Evolutionary conservation across 164 flowering plant genomes (phyloP).

Genomic region (Brasenia schreberi): DNA sequence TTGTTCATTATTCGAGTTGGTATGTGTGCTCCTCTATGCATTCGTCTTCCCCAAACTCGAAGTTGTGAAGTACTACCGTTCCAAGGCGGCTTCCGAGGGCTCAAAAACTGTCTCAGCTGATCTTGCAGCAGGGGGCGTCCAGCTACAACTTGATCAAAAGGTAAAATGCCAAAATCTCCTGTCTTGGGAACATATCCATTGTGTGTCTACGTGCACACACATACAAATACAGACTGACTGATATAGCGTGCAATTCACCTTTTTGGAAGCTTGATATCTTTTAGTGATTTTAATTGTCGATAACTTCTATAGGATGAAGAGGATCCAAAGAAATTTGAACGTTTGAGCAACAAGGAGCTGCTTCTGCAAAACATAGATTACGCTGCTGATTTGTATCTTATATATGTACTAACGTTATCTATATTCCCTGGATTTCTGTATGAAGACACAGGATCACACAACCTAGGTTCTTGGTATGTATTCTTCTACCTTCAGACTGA

Average conservation of each 20-base stretch:
- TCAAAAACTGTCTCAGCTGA: constrained; percentile 14
- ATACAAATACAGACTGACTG: not conserved
- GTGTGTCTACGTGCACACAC: not conserved
- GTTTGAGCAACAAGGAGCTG: constrained; percentile 32
- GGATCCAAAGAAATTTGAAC: constrained; percentile 10
- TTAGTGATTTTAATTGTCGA: not conserved
- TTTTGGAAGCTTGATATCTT: not conserved
- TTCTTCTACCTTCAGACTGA: not conserved
- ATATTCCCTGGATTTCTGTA: constrained; percentile 53
- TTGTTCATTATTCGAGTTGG: constrained; percentile 10
- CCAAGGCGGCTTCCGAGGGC: constrained; percentile 16
- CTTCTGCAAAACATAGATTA: constrained; percentile 37
- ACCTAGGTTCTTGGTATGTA: constrained; percentile 37
- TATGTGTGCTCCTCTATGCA: constrained; percentile 13
- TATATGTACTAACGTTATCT: constrained; percentile 44
- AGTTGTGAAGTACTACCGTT: constrained; percentile 12
- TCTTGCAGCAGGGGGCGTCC: constrained; percentile 12
- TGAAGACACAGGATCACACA: constrained; percentile 47
- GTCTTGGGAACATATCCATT: too few relatives aligned
- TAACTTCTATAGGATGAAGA: constrained; percentile 13
- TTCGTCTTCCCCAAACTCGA: constrained; percentile 13
- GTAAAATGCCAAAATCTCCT: too few relatives aligned
- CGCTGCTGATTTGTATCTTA: constrained; percentile 27
- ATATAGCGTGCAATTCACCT: too few relatives aligned
- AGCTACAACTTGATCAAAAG: constrained; percentile 1